Evolutionary conservation across 441 rosid genomes (phyloP), one percentile per base, ranked within the genome.

Genomic region (Populus tomentosa): DNA sequence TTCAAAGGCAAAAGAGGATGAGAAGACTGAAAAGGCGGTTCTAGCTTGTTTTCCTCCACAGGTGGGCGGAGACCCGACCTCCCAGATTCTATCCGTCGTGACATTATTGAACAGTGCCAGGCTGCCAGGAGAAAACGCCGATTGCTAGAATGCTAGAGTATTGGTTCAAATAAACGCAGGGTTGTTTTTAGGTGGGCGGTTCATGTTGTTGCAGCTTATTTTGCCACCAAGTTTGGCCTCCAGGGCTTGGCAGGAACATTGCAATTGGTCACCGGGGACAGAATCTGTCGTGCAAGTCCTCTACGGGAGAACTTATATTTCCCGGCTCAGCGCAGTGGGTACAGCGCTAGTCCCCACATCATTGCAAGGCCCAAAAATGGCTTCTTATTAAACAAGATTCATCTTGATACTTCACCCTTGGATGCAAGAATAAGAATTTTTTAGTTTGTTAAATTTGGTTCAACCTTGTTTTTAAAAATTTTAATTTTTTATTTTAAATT

Each of bases 11-110:
- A 71, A 82, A 77, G 74, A 72, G 87, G 63, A 86, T 87, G 88
- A 88, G 88, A 74, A 81, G 80, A 63, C 70, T 42, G 13, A 85
- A 64, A 59, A 85, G 97, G 71, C 76, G 83, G 11, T 79, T 2
- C 9, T 38, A 9, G 35, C 79, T 40, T 93, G 70, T 90, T 90
- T 85, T 88, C 98, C 0, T 95, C 90, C 7, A 97, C 84, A 0
- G 93, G 97, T 7, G 94, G 88, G 0, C 83, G 88, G 0, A 88
- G 97, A 70, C 94, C 94, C 10, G 79, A 86, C 71, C 32, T 85
- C 0, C 80, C 80, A 0, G 87, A 85, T 18, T 87, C 92, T 8
- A 89, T 95, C 81, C 85, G 93, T 6, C 36, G 74, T 6, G 87
- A 89, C 80, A 84, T 93, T 40, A 88, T 91, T 69, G 81, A 89